A percentile compares a stretch with the other conserved stretches of the same genome.
Conservation (phyloP, 75 land plant species). For the Picea sitchensis region DNA sequence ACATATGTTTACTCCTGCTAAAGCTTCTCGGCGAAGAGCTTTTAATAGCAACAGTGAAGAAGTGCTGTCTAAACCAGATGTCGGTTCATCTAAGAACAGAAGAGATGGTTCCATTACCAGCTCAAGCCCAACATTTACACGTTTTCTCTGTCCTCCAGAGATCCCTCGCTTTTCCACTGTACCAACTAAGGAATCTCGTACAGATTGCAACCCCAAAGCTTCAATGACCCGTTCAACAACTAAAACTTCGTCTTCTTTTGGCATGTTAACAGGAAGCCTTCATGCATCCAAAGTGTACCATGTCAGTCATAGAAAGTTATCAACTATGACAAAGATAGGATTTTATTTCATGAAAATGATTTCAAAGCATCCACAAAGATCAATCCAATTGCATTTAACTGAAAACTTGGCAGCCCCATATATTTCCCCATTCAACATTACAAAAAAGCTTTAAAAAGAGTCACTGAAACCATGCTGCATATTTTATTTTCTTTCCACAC, state of each 20-base stretch:
- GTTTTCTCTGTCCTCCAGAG: conserved; percentile 95
- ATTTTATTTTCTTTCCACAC: too few relatives aligned
- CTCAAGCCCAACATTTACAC: conserved; percentile 97
- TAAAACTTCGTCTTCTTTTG: conserved; percentile 76
- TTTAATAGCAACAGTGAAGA: conserved; percentile 88
- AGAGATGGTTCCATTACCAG: conserved; percentile 99
- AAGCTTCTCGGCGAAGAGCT: conserved; percentile 90
- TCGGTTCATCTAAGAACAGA: conserved; percentile 94
- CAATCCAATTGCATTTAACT: too few relatives aligned
- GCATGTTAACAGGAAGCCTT: conserved; percentile 76
- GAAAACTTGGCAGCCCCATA: too few relatives aligned
- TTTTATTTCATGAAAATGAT: neutral
- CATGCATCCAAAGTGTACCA: conserved; percentile 8
- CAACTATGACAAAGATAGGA: neutral
- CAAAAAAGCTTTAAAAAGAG: too few relatives aligned
- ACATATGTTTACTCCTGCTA: conserved; percentile 84
- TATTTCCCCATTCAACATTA: too few relatives aligned
- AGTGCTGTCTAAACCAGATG: conserved; percentile 95
- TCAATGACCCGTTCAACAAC: conserved; percentile 94
- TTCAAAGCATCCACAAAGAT: neutral
- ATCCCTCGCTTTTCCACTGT: conserved; percentile 97
- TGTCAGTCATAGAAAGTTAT: neutral
- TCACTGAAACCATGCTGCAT: too few relatives aligned
- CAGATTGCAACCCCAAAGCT: conserved; percentile 75
- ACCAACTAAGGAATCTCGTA: conserved; percentile 92